phyloP scores from a whole-genome alignment of 2,329 filamentous ascomycete species.

The Macroventuria anomochaeta region DNA sequence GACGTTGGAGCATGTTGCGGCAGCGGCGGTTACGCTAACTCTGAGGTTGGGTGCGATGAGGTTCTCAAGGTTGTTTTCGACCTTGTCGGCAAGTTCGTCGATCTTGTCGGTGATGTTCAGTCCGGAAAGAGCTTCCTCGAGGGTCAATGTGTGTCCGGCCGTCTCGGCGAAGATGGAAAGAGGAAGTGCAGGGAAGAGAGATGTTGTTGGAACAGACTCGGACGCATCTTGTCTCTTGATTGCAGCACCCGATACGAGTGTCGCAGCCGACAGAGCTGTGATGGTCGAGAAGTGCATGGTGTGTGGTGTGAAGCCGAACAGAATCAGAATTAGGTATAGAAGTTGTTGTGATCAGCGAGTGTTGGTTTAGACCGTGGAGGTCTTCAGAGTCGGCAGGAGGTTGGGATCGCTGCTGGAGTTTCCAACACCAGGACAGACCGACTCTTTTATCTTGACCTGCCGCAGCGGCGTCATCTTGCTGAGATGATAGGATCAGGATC shows the following conservation, averaged over 20 bases:
- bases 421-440: slow-evolving; percentile 7
- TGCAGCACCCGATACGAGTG: slow-evolving; percentile 12
- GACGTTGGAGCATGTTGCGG: slow-evolving; percentile 30
- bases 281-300: slow-evolving; percentile 14
- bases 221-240: slow-evolving; percentile 8
- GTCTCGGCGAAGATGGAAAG: slow-evolving; percentile 8
- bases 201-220: slow-evolving; percentile 8
- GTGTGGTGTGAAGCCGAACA: not conserved
- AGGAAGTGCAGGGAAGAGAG: slow-evolving; percentile 9
- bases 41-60: not conserved
- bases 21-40: not conserved
- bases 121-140: slow-evolving; percentile 15
- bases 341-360: slow-evolving; percentile 11
- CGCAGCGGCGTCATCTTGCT: not conserved
- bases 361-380: slow-evolving; percentile 8
- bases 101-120: slow-evolving; percentile 15
- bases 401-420: slow-evolving; percentile 16
- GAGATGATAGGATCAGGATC: slow-evolving; percentile 7
- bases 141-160: slow-evolving; percentile 13
- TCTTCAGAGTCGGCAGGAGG: slow-evolving; percentile 13
- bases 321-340: slow-evolving; percentile 12
- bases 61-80: not conserved
- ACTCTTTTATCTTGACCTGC: slow-evolving; percentile 14
- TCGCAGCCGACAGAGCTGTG: slow-evolving; percentile 14
- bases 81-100: not conserved